Conservation (phyloP, 192 early-diverging fungal genomes). For the Coemansia sp. region DNA sequence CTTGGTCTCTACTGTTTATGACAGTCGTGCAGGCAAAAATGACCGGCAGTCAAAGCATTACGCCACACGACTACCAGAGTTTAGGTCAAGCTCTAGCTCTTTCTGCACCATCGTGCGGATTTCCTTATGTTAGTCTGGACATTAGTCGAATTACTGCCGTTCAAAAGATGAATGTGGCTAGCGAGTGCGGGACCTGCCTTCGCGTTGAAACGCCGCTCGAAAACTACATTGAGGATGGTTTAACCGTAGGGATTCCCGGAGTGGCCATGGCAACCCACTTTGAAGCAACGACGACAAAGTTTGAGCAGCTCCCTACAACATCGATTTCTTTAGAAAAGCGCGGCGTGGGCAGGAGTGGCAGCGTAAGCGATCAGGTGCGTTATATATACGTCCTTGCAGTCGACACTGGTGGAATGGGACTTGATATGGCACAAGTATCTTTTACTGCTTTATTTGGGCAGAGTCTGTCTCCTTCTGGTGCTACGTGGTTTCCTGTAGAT, state of each 20-base stretch:
- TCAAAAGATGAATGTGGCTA: constrained; percentile 32
- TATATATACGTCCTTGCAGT: constrained; percentile 54
- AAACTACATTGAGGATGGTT: constrained; percentile 35
- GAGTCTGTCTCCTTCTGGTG: constrained; percentile 41
- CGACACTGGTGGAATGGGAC: constrained; percentile 53
- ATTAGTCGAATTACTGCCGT: constrained; percentile 56
- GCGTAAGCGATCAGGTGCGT: constrained; percentile 21
- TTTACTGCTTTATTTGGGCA: constrained; percentile 55
- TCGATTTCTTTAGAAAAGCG: neutral
- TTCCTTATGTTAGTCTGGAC: constrained; percentile 50
- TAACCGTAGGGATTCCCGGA: constrained; percentile 20
- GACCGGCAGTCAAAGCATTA: constrained; percentile 43
- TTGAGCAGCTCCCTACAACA: constrained; percentile 32
- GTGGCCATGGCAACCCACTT: constrained; percentile 45
- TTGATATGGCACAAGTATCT: constrained; percentile 51
- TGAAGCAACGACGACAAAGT: constrained; percentile 26
- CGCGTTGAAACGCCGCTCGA: constrained; percentile 31
- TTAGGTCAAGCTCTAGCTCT: constrained; percentile 40
- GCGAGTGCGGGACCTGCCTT: constrained; percentile 53
- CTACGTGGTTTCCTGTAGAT: constrained; percentile 52
- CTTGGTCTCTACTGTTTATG: neutral
- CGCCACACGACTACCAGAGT: constrained; percentile 51
- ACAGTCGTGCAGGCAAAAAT: constrained; percentile 12
- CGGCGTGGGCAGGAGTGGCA: neutral
- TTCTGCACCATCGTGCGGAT: constrained; percentile 55